phyloP scores from a whole-genome alignment of 805 yeast species.

The Candida hispaniensis region DNA sequence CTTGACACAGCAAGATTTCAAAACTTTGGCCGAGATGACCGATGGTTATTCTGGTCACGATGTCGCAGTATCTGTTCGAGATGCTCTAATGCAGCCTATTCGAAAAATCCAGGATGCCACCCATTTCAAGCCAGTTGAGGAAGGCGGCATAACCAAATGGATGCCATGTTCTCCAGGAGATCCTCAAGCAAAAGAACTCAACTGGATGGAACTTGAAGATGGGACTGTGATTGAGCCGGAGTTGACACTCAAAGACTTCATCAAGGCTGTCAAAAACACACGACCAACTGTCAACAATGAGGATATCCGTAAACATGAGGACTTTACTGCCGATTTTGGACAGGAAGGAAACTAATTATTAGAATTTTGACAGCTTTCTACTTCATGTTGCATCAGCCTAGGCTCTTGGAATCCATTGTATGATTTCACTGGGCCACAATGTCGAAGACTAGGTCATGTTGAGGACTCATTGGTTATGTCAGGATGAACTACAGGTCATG shows the following conservation, averaged over 20 bases:
- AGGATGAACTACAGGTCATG: too few relatives aligned
- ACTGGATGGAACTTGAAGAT: slow-evolving; percentile 85
- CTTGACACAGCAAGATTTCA: slow-evolving; percentile 60
- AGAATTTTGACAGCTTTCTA: too few relatives aligned
- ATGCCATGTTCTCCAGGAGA: slow-evolving; percentile 99
- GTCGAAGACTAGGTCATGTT: too few relatives aligned
- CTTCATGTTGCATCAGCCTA: too few relatives aligned
- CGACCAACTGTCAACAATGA: slow-evolving; percentile 88
- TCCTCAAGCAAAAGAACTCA: slow-evolving; percentile 69
- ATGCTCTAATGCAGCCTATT: slow-evolving; percentile 96
- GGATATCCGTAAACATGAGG: slow-evolving; percentile 72
- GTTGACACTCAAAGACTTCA: slow-evolving; percentile 79
- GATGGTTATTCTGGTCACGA: slow-evolving; percentile 98
- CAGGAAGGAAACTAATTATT: slow-evolving; percentile 76
- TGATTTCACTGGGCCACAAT: too few relatives aligned
- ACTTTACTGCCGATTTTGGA: slow-evolving; percentile 91
- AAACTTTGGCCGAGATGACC: slow-evolving; percentile 79
- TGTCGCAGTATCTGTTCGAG: slow-evolving; percentile 91
- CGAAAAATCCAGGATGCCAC: slow-evolving; percentile 93
- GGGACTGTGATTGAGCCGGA: slow-evolving; percentile 87
- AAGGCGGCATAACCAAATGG: slow-evolving; percentile 34
- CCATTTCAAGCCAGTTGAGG: slow-evolving; percentile 56
- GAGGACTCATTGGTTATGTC: too few relatives aligned
- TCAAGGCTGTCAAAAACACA: slow-evolving; percentile 81
- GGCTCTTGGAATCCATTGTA: too few relatives aligned